Evolutionary conservation across 768 basidiomycete species (phyloP), one percentile per base, ranked within the genome.

Genomic region (Pleurotus tuoliensis): DNA sequence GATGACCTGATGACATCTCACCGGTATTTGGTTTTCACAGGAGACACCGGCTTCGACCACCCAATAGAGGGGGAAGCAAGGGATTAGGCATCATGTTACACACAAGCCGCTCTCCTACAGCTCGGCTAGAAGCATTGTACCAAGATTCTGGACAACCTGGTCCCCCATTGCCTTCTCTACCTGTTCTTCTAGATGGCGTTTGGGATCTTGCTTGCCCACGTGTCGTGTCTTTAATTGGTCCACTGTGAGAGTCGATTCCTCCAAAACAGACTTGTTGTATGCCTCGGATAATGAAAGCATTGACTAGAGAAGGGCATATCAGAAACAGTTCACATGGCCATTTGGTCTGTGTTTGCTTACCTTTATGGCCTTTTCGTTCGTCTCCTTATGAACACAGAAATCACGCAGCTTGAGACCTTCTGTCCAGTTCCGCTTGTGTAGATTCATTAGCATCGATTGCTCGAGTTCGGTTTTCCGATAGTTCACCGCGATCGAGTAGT

Each of bases 341-440:
- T 13, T 50, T 30, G 34, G 46, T 16, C 11, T 13, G 45, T 20
- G 40, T 24, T 15, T 20, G 62, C 82, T 58, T 67, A 95, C 96
- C 84, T 97, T 94, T 77, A 99, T 94, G 27, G 91, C 88, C 66
- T 86, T 87, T 75, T 98, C 94, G 65, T 98, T 98, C 27, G 75
- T 75, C 71, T 91, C 84, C 67, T 94, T 93, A 71, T 95, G 92
- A 54, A 81, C 72, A 71, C 89, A 82, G 73, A 98, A 98, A 73
- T 98, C 94, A 41, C 86, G 81, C 66, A 99, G 71, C 69, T 90
- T 92, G 62, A 99, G 75, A 1, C 96, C 97, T 70, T 98, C 95
- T 2, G 97, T 98, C 97, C 97, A 99, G 67, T 97, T 96, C 65
- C 94, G 81, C 73, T 98, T 98, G 78, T 99, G 97, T 64, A 99